phyloP scores from a whole-genome alignment of 306 rosid genomes.

The Prosopis cineraria region DNA sequence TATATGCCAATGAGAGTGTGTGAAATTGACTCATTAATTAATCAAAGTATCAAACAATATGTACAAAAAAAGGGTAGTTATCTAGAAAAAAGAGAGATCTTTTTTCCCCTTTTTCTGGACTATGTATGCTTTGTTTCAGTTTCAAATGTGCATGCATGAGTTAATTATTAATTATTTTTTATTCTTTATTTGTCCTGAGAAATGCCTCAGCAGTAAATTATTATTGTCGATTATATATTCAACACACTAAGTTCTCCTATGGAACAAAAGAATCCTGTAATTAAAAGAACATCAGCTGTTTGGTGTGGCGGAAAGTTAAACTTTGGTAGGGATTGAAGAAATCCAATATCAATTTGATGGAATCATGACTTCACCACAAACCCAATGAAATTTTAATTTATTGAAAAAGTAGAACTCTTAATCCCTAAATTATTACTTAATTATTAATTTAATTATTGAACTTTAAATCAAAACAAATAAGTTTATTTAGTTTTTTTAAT shows the following conservation, averaged over 20 bases:
- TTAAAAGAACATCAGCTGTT: background rate
- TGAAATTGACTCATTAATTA: constrained; percentile 14
- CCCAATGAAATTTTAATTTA: background rate
- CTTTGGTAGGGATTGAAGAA: background rate
- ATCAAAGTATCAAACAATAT: background rate
- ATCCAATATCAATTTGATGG: background rate
- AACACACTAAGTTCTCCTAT: background rate
- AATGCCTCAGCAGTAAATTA: background rate
- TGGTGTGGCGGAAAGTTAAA: background rate
- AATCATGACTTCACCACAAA: background rate
- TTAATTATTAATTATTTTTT: background rate
- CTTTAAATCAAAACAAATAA: too few species aligned
- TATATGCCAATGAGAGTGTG: constrained; percentile 10
- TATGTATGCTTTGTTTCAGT: background rate
- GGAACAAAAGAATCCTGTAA: background rate
- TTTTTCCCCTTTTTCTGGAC: background rate
- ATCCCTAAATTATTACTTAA: too few species aligned
- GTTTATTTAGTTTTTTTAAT: too few species aligned
- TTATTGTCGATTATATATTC: background rate
- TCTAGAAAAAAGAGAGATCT: constrained; percentile 1
- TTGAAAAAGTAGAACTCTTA: too few species aligned
- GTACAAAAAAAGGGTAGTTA: background rate
- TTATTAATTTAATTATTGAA: too few species aligned
- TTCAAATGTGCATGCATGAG: background rate
- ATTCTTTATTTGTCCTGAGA: background rate